Evolutionary conservation across 1,139 yeast genomes (phyloP).

Genomic region (Candida tropicalis): DNA sequence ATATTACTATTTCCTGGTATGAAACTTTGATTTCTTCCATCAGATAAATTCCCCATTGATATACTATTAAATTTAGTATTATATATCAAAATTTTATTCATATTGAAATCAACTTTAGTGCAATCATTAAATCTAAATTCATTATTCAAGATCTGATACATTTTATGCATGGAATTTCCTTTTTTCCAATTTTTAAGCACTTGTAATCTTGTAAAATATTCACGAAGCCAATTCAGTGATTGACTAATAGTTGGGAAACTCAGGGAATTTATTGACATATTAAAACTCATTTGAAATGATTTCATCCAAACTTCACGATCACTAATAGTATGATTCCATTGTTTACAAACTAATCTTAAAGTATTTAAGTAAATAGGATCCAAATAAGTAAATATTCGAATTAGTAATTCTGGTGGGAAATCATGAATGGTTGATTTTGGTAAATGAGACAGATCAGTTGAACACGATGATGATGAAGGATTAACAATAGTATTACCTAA

Average conservation of each 20-base stretch:
- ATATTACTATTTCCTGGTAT: conserved; percentile 36
- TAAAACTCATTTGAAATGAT: conserved; percentile 51
- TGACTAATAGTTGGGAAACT: conserved; percentile 65
- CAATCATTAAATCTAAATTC: conserved; percentile 30
- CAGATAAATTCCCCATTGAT: conserved; percentile 38
- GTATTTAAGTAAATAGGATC: conserved; percentile 56
- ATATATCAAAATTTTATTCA: conserved; percentile 40
- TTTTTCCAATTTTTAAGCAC: conserved; percentile 55
- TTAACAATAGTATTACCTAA: conserved; percentile 22
- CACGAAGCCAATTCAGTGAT: conserved; percentile 56
- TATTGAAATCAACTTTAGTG: conserved; percentile 36
- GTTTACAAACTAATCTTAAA: conserved; percentile 55
- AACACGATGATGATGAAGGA: background rate
- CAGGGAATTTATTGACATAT: conserved; percentile 49
- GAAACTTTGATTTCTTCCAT: conserved; percentile 44
- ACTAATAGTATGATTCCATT: conserved; percentile 53
- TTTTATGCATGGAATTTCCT: conserved; percentile 35
- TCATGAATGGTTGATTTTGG: conserved; percentile 26
- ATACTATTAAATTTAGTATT: conserved; percentile 38
- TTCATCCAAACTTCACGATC: conserved; percentile 66
- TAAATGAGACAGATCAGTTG: background rate
- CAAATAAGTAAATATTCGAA: conserved; percentile 55
- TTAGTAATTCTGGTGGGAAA: conserved; percentile 61
- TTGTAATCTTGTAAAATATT: conserved; percentile 51
- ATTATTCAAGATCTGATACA: conserved; percentile 33